Base-by-base conservation (phyloP, 805 yeast genomes). In the Metschnikowia kunwiensis region DNA sequence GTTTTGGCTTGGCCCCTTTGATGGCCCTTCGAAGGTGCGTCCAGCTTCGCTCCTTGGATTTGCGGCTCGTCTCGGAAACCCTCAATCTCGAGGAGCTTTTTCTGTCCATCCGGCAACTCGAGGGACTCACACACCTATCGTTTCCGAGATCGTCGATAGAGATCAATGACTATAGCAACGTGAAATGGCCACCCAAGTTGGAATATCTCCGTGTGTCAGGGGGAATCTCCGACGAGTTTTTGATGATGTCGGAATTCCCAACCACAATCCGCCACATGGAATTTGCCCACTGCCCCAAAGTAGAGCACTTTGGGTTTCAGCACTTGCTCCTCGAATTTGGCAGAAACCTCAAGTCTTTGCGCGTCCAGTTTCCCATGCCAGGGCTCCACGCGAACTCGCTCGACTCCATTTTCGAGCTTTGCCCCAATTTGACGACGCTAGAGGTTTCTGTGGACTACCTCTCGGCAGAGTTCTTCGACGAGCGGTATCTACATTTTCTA, bases 1-100 rank as follows among this genome's bases (percentile, higher is more conserved):
- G 94, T 63, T 91, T 93, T 65, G 98, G 98, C 0, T 74, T 80
- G 32, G 84, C 95, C 2, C 97, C 97, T 1, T 63, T 91, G 47
- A 74, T 86, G n/a, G 80, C 94, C 33, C 67, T 93, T 29, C 74
- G 85, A 40, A 68, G 80, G 27, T 93, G 98, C 57, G 63, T 63
- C 15, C 68, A 72, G 19, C 63, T 91, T 38, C 69, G 69, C 44
- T 74, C 77, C 2, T 64, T 91, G 24, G 97, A 91, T 55, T 61
- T 91, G 42, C 77, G 95, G 9, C 66, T 88, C 16, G 97, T 91
- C 3, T 84, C 95, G 3, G 97, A 89, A 60, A 86, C 95, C 0
- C 84, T 93, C 5, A 89, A 88, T 47, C 65, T 93, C 32, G 74
- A 78, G 32, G 93, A 86, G 53, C 63, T 93, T 12, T 88, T 93